These are phyloP conservation scores for Hypoxylon perforatum DNA, from an alignment of 495 filamentous ascomycete genomes.

Conservation along the genomic window DNA sequence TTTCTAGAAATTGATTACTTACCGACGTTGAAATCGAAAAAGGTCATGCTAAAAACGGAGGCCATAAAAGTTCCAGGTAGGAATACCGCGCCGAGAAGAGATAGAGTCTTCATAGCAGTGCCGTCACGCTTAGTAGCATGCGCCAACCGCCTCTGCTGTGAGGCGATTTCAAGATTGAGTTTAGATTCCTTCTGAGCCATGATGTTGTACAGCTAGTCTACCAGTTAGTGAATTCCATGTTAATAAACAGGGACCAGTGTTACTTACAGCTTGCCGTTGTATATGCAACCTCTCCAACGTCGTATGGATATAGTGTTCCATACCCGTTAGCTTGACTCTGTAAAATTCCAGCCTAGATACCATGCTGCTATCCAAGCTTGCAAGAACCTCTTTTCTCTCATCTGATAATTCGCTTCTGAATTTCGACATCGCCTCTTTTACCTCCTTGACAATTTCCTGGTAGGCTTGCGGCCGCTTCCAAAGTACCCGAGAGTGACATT, in stretches of 20 bases:
- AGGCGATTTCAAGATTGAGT: slow-evolving; percentile 66
- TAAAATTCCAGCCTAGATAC: slow-evolving; percentile 63
- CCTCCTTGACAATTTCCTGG: slow-evolving; percentile 59
- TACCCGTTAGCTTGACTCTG: slow-evolving; percentile 62
- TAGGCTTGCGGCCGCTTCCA: slow-evolving; percentile 70
- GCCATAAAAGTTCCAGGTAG: slow-evolving; percentile 65
- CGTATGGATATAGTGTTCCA: slow-evolving; percentile 66
- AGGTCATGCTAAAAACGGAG: slow-evolving; percentile 67
- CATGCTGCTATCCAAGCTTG: slow-evolving; percentile 57
- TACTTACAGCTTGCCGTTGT: slow-evolving; percentile 63
- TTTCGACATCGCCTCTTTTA: slow-evolving; percentile 54
- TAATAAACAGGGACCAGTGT: not conserved
- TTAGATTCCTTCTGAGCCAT: slow-evolving; percentile 68
- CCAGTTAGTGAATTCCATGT: slow-evolving; percentile 14
- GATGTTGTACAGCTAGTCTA: slow-evolving; percentile 63
- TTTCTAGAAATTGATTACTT: slow-evolving; percentile 19
- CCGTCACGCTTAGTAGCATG: slow-evolving; percentile 67
- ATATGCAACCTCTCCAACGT: slow-evolving; percentile 64
- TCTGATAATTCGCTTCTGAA: slow-evolving; percentile 48
- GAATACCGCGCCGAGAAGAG: slow-evolving; percentile 66
- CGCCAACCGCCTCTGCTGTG: slow-evolving; percentile 64
- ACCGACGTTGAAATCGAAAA: slow-evolving; percentile 63
- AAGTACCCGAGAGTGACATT: slow-evolving; percentile 66
- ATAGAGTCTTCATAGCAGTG: slow-evolving; percentile 66
- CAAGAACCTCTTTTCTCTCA: slow-evolving; percentile 40